Evolutionary conservation across 257 asterid species (phyloP).

Genomic region (Phtheirospermum japonicum): DNA sequence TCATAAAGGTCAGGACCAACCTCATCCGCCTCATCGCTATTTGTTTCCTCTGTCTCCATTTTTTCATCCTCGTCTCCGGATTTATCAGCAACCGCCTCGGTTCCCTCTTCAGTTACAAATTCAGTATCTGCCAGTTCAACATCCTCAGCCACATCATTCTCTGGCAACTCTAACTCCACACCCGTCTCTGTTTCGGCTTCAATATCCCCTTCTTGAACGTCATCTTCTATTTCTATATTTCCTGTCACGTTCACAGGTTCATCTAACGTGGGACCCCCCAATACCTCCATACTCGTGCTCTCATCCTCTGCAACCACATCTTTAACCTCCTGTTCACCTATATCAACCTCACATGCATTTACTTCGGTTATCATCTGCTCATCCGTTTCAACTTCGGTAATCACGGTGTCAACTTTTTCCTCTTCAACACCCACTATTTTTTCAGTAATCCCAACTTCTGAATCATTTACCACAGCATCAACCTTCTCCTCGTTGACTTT

Average conservation of each 20-base stretch:
- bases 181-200: slow-evolving; percentile 34
- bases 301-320: slow-evolving; percentile 24
- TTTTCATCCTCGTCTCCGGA: slow-evolving; percentile 31
- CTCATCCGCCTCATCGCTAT: slow-evolving; percentile 52
- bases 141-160: slow-evolving; percentile 27
- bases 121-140: slow-evolving; percentile 33
- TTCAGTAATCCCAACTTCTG: slow-evolving; percentile 29
- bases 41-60: slow-evolving; percentile 50
- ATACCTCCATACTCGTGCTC: slow-evolving; percentile 27
- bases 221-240: slow-evolving; percentile 15
- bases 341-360: slow-evolving; percentile 25
- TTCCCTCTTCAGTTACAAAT: slow-evolving; percentile 31
- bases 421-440: slow-evolving; percentile 25
- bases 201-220: slow-evolving; percentile 29
- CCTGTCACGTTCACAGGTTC: slow-evolving; percentile 29
- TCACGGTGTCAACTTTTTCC: slow-evolving; percentile 23
- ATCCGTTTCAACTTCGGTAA: slow-evolving; percentile 25
- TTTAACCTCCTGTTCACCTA: slow-evolving; percentile 26
- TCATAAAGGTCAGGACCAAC: slow-evolving; percentile 45
- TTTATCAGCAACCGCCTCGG: slow-evolving; percentile 27
- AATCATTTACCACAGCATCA: slow-evolving; percentile 29
- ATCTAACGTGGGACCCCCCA: slow-evolving; percentile 29
- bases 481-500: slow-evolving; percentile 30
- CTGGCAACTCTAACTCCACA: slow-evolving; percentile 29
- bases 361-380: slow-evolving; percentile 27